Conservation (phyloP, 2,329 filamentous ascomycete genomes). For the Pseudodiploospora longispora region DNA sequence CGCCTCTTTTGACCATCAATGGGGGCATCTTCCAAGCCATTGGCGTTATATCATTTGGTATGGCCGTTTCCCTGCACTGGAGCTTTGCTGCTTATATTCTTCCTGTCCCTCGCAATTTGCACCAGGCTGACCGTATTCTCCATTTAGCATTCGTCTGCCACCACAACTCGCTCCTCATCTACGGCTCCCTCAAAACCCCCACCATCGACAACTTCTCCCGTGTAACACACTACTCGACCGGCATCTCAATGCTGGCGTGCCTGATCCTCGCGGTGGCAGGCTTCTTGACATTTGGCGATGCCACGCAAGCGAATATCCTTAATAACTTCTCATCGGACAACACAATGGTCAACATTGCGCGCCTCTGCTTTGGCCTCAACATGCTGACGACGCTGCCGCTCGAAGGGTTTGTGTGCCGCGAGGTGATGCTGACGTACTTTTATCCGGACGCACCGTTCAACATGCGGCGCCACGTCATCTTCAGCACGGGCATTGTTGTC, state of each 20-base stretch:
- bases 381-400: conserved; percentile 97
- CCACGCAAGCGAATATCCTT: conserved; percentile 88
- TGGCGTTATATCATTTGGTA: conserved; percentile 95
- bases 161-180: conserved; percentile 96
- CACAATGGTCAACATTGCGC: conserved; percentile 86
- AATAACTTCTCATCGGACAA: conserved; percentile 96
- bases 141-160: conserved; percentile 58
- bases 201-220: conserved; percentile 90
- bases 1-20: conserved; percentile 69
- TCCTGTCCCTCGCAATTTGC: background rate
- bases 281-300: conserved; percentile 87
- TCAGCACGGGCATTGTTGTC: conserved; percentile 77
- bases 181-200: conserved; percentile 86
- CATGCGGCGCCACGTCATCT: conserved; percentile 74
- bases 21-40: conserved; percentile 89
- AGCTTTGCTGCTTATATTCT: background rate
- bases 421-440: conserved; percentile 88
- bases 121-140: background rate
- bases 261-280: conserved; percentile 80
- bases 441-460: conserved; percentile 66
- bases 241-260: conserved; percentile 85
- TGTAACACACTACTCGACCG: conserved; percentile 91
- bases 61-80: conserved; percentile 14
- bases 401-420: conserved; percentile 94
- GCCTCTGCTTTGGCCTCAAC: conserved; percentile 93